phyloP scores from a whole-genome alignment of 2,329 filamentous ascomycete genomes.

The Geosmithia flava region DNA sequence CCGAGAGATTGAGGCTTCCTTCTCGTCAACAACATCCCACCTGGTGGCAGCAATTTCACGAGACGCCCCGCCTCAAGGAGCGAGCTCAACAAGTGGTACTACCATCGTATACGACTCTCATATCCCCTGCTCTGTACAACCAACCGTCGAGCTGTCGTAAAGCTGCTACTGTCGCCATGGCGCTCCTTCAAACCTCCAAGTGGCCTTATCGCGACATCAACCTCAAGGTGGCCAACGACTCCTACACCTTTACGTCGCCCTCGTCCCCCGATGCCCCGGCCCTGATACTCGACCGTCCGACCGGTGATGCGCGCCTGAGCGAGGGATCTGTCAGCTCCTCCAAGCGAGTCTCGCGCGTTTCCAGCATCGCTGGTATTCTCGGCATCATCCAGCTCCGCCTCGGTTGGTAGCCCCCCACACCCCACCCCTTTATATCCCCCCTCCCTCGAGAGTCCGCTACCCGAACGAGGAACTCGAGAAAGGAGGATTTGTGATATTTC shows the following conservation, averaged over 20 bases:
- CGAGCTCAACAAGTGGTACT: no score
- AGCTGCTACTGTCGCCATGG: constrained; percentile 14
- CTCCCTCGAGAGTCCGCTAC: no score
- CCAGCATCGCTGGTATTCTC: constrained; percentile 88
- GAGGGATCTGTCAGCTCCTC: constrained; percentile 65
- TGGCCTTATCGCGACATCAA: constrained; percentile 93
- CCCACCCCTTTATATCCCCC: neutral
- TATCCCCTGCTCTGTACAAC: no score
- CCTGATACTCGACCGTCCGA: constrained; percentile 81
- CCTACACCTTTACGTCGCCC: constrained; percentile 94
- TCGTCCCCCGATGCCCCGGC: constrained; percentile 83
- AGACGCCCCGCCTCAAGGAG: neutral
- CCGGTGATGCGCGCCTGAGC: constrained; percentile 76
- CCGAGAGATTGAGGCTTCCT: neutral
- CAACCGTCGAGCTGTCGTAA: neutral
- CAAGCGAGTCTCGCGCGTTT: constrained; percentile 62
- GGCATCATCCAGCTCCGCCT: constrained; percentile 89
- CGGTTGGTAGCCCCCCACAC: constrained; percentile 45
- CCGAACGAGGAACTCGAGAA: no score
- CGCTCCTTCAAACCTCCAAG: constrained; percentile 20
- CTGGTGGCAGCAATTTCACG: neutral
- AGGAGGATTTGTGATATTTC: neutral
- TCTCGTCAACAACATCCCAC: neutral
- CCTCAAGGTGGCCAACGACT: constrained; percentile 78
- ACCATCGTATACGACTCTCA: no score